These are phyloP conservation scores for Herpotrichia juniperi DNA, from an alignment of 2,329 filamentous ascomycete genomes.

Conservation along the genomic window DNA sequence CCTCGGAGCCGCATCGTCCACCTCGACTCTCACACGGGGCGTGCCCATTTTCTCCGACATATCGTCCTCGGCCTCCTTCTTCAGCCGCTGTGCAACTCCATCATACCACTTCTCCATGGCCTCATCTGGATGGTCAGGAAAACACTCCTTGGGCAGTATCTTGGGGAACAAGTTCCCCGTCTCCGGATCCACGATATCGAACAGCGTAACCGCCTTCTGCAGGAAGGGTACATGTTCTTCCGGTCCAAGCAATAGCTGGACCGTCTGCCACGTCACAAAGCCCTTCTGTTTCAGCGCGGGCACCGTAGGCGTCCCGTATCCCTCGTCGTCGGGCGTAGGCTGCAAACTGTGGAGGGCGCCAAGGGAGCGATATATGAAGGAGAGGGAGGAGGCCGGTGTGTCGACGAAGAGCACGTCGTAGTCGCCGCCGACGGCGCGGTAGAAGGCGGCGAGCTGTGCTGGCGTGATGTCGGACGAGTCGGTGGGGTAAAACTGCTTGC, in stretches of 20 bases:
- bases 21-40: slow-evolving; percentile 20
- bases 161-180: slow-evolving; percentile 65
- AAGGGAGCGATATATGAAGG: slow-evolving; percentile 89
- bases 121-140: slow-evolving; percentile 74
- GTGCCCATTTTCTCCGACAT: slow-evolving; percentile 43
- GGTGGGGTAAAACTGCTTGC: slow-evolving; percentile 50
- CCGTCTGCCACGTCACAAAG: slow-evolving; percentile 92
- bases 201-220: slow-evolving; percentile 78
- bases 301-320: slow-evolving; percentile 76
- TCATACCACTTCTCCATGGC: slow-evolving; percentile 90
- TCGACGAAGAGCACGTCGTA: slow-evolving; percentile 73
- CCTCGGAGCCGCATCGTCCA: slow-evolving; percentile 32
- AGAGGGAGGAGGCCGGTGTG: slow-evolving; percentile 75
- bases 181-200: slow-evolving; percentile 75
- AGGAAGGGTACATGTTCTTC: slow-evolving; percentile 86
- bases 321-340: slow-evolving; percentile 66
- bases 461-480: slow-evolving; percentile 56
- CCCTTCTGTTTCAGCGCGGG: slow-evolving; percentile 83
- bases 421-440: slow-evolving; percentile 54
- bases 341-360: slow-evolving; percentile 90
- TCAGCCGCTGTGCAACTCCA: slow-evolving; percentile 72
- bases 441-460: slow-evolving; percentile 56
- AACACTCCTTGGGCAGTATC: slow-evolving; percentile 68
- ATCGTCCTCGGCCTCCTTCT: slow-evolving; percentile 62
- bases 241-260: slow-evolving; percentile 85